Conservation (phyloP, 208 protist species). For the Endotrypanum monterogeii region DNA sequence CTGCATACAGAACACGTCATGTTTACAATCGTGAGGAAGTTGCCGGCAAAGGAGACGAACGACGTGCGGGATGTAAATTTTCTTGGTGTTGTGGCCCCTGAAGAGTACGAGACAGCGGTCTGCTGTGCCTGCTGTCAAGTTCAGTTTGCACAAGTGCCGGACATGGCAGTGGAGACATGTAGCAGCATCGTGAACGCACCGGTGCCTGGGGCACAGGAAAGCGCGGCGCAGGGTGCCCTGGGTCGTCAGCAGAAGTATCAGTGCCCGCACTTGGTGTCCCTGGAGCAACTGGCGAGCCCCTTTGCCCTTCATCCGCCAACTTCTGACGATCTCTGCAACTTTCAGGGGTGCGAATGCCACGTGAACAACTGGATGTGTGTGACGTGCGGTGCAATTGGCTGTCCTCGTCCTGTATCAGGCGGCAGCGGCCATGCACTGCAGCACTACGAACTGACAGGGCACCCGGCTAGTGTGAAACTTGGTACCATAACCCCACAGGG, state of each 20-base stretch:
- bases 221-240: constrained; percentile 12
- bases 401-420: constrained; percentile 93
- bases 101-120: constrained; percentile 68
- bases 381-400: constrained; percentile 93
- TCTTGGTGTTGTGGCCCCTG: constrained; percentile 62
- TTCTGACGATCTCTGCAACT: constrained; percentile 51
- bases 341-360: constrained; percentile 75
- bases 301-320: constrained; percentile 45
- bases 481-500: constrained; percentile 93
- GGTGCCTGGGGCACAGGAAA: constrained; percentile 60
- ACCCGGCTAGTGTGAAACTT: constrained; percentile 96
- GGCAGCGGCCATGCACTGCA: constrained; percentile 96
- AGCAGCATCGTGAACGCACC: constrained; percentile 56
- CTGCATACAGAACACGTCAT: constrained; percentile 58
- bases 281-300: constrained; percentile 76
- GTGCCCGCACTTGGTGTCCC: constrained; percentile 78
- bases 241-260: constrained; percentile 46
- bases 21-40: constrained; percentile 74
- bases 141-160: constrained; percentile 45
- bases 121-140: constrained; percentile 62
- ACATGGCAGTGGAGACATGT: constrained; percentile 58
- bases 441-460: constrained; percentile 81
- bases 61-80: constrained; percentile 58
- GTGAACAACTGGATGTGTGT: constrained; percentile 97
- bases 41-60: constrained; percentile 49